Evolutionary conservation across 257 asterid species (phyloP).

Genomic region (Solanum virginianum): DNA sequence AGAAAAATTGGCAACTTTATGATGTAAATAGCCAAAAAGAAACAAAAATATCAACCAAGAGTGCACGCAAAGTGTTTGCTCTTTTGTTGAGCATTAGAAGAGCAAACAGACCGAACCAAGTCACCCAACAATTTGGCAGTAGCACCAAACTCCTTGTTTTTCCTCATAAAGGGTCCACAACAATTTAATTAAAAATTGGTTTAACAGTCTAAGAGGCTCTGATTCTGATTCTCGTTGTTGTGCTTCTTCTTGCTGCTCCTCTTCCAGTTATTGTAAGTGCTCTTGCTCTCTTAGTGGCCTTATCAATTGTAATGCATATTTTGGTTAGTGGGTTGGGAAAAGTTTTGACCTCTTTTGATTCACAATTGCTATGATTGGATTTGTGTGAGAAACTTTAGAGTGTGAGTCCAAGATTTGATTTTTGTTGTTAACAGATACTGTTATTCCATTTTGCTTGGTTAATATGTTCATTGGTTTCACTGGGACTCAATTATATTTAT

Average conservation of each 20-base stretch:
- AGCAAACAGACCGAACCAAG: background rate
- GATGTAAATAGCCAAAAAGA: background rate
- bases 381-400: background rate
- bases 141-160: background rate
- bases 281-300: background rate
- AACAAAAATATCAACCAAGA: background rate
- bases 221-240: background rate
- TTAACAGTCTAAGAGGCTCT: background rate
- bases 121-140: background rate
- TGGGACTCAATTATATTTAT: background rate
- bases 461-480: background rate
- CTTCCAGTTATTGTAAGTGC: background rate
- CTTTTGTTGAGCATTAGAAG: background rate
- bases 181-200: background rate
- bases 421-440: background rate
- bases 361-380: background rate
- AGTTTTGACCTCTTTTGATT: background rate
- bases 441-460: background rate
- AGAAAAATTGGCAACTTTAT: background rate
- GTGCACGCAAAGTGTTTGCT: background rate
- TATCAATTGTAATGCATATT: background rate
- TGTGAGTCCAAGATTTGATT: background rate
- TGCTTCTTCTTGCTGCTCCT: background rate
- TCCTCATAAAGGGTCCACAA: background rate
- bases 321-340: background rate